Base-by-base conservation (phyloP, 768 basidiomycete genomes). In the Podaxis mareebaensis region DNA sequence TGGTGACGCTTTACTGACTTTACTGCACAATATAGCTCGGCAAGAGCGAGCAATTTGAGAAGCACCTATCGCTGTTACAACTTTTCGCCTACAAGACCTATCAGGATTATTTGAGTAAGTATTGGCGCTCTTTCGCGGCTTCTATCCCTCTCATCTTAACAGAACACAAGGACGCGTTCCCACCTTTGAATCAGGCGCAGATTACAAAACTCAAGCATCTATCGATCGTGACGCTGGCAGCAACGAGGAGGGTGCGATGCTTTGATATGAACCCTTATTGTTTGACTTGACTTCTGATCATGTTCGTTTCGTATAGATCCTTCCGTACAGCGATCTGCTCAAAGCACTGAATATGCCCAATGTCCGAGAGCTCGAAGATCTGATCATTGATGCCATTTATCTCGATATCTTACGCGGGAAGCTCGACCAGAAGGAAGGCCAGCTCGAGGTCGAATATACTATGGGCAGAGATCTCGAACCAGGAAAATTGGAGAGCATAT, bases 351-450 rank as follows among this genome's bases (percentile, higher is more conserved):
- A 93, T 54, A 83, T 96, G 74, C 81, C 87, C 3, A 88, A 85
- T 4, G 86, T 96, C 63, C 89, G 96, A 59, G 92, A 92, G 61
- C 87, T 99, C 2, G 96, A 99, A 74, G 96, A 98, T 75, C 86
- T 98, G 66, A 92, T 99, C 72, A 99, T 99, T 74, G 95, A 98
- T 70, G 92, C 92, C 11, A 95, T 98, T 74, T 99, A 98, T 76
- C 86, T 92, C 44, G 91, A 93, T 72, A 79, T 97, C 42, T 81
- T 99, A 40, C 87, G 87, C 55, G 96, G 95, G 10, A 95, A 93
- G 71, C 88, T 99, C 54, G 95, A 98, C 75, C 96, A 98, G 76
- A 92, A 93, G 72, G 85, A 92, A 68, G 86, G 88, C 66, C 89
- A 94, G 67, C 81, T 99, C 63, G 92, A 96, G 74, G 88, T 99